Evolutionary conservation across 345 rosid species (phyloP).

Genomic region (Eucalyptus sp.): DNA sequence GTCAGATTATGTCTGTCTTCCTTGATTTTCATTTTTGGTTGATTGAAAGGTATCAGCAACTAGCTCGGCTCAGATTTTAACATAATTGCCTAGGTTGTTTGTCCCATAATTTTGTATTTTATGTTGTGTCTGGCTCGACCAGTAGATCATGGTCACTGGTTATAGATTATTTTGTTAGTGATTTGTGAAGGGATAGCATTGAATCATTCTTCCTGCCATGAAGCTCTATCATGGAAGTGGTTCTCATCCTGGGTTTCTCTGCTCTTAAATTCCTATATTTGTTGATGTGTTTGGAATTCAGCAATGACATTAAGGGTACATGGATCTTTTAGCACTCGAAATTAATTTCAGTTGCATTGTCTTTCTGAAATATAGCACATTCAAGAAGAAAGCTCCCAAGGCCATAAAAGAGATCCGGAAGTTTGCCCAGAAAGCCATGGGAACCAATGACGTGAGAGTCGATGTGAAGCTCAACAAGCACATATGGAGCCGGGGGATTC

Average conservation of each 20-base stretch:
- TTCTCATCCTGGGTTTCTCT: not conserved
- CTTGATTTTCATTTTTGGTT: not conserved
- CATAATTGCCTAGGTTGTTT: not conserved
- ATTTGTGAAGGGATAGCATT: not conserved
- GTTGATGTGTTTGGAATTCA: not conserved
- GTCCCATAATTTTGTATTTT: not conserved
- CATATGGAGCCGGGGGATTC: conserved; percentile 50
- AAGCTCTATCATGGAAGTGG: not conserved
- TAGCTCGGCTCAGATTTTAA: not conserved
- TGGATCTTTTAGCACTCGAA: not conserved
- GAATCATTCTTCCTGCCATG: not conserved
- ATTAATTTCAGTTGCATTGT: not conserved
- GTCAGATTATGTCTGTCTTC: not conserved
- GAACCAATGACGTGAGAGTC: conserved; percentile 50
- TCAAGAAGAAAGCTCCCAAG: conserved; percentile 62
- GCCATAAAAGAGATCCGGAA: conserved; percentile 55
- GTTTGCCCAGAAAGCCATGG: conserved; percentile 49
- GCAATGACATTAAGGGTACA: not conserved
- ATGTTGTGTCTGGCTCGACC: not conserved
- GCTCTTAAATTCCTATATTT: not conserved
- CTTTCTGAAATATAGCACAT: conserved; percentile 22
- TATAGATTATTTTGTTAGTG: not conserved
- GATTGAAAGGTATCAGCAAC: not conserved
- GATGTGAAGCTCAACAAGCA: conserved; percentile 59
- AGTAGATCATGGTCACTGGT: not conserved